phyloP scores from a whole-genome alignment of 176 grass and related monocot genomes.

The Bromus sterilis region DNA sequence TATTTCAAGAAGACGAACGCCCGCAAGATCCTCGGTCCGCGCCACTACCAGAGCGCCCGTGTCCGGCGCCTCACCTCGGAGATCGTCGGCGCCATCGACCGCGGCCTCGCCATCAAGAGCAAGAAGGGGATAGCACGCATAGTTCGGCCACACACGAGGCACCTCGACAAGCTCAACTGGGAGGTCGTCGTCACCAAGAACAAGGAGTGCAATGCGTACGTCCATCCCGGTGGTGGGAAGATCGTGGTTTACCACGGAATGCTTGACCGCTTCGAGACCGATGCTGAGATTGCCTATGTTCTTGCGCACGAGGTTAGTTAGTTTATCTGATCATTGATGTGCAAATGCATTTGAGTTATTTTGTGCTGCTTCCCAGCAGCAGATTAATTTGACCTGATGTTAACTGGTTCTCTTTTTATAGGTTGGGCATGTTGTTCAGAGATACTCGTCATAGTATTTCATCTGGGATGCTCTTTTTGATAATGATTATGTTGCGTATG shows the following conservation, averaged over 20 bases:
- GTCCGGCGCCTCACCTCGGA: neutral
- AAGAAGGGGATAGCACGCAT: neutral
- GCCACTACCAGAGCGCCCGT: neutral
- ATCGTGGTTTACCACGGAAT: neutral
- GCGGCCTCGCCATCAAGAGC: neutral
- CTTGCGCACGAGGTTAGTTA: neutral
- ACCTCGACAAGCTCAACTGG: neutral
- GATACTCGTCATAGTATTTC: neutral
- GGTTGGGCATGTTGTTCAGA: slow-evolving; percentile 4
- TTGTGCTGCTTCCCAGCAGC: neutral
- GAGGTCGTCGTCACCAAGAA: neutral
- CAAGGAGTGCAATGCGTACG: neutral
- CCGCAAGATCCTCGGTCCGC: neutral
- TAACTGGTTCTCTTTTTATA: neutral
- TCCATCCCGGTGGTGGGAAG: neutral
- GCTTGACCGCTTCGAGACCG: neutral
- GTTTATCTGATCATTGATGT: neutral
- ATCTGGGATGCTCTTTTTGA: too few species aligned
- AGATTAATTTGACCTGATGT: neutral
- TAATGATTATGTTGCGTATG: neutral
- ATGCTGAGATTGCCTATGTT: neutral
- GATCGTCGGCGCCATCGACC: neutral
- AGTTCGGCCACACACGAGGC: neutral
- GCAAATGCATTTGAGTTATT: neutral
- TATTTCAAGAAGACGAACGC: neutral